Evolutionary conservation across 2,329 filamentous ascomycete genomes (phyloP), one percentile per base, ranked within the genome.

Genomic region (Fonsecaea monophora): DNA sequence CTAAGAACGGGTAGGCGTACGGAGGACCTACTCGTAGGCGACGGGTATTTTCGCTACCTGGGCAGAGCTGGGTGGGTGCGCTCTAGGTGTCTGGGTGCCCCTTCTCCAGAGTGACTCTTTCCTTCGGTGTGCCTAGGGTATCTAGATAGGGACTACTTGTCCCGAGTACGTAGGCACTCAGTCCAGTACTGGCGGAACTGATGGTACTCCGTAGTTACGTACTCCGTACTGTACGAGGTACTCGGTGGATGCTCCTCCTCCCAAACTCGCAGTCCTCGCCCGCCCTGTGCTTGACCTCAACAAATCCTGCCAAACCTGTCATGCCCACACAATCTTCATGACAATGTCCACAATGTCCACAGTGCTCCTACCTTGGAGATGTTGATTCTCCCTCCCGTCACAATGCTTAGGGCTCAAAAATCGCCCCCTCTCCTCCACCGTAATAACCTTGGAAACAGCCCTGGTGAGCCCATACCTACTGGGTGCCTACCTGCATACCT

Each of bases 21-120:
- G 25, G 25, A 25, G 25, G 25, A 25, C 25, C 25, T 25, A 25
- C 25, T 25, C 3, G 25, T 25, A 25, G 7, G n/a, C 42, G n/a
- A 18, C 42, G 42, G 42, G 42, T 48, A 48, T 48, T 48, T 42
- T 42, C n/a, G n/a, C 42, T 21, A n/a, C 42, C 42, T 40, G 38
- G 12, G 38, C 21, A 25, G 21, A 25, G 21, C 21, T 25, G 25
- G 25, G 25, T 25, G 25, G 25, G 25, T 25, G 25, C 25, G 25
- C 25, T 25, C 25, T 25, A 25, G 25, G 25, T 25, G 25, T 38
- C 37, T 38, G 37, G 37, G 25, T 25, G 25, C 25, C 25, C 25
- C 25, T 25, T 25, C 25, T 25, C 25, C 25, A 25, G 25, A 25
- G 25, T 3, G 25, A 25, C 25, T 25, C 25, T 25, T 25, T 25